phyloP scores from a whole-genome alignment of 2,329 filamentous ascomycete species.

The Colletotrichum brevisporum region DNA sequence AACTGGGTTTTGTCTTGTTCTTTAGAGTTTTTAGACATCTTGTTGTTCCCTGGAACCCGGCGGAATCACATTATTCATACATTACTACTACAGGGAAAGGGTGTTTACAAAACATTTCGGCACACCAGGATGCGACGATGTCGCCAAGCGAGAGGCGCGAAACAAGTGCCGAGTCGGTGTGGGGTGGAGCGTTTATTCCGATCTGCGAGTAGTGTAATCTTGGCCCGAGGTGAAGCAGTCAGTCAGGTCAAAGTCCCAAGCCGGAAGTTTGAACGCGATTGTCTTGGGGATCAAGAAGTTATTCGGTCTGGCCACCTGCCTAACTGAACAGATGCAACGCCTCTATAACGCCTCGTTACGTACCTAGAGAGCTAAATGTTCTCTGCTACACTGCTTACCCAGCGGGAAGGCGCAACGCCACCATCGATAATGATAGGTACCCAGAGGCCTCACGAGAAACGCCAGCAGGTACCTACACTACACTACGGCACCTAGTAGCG shows the following conservation, averaged over 20 bases:
- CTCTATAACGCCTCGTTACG: no score
- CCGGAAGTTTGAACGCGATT: neutral
- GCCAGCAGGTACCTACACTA: neutral
- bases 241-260: neutral
- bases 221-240: neutral
- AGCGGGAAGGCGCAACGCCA: conserved; percentile 31
- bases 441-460: neutral
- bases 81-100: neutral
- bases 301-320: no score
- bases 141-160: conserved; percentile 16
- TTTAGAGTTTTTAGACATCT: conserved; percentile 8
- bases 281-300: no score
- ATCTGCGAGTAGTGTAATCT: conserved; percentile 21
- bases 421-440: neutral
- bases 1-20: neutral
- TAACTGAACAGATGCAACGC: neutral
- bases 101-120: conserved; percentile 8
- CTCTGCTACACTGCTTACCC: conserved; percentile 21
- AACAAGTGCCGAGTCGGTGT: conserved; percentile 22
- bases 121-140: neutral
- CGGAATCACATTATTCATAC: conserved; percentile 16
- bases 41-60: conserved; percentile 2
- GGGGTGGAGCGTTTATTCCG: conserved; percentile 27
- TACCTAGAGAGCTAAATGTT: no score
- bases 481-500: conserved; percentile 13